Evolutionary conservation across 495 filamentous ascomycete genomes (phyloP).

Genomic region (Trichocladium antarcticum): DNA sequence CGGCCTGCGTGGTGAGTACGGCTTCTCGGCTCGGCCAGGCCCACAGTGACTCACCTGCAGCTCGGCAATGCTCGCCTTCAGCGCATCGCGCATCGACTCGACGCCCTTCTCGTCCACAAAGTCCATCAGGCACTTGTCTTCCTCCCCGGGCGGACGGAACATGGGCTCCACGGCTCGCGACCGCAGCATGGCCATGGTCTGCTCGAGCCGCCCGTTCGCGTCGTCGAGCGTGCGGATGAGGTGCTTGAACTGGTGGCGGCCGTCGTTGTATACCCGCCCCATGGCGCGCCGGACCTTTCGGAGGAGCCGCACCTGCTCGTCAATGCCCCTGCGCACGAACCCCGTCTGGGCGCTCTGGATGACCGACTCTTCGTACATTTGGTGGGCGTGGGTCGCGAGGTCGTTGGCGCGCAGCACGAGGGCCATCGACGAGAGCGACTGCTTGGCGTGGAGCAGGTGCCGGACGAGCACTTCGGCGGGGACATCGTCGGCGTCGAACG

Average conservation of each 20-base stretch:
- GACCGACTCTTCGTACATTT: constrained; percentile 68
- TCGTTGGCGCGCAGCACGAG: constrained; percentile 82
- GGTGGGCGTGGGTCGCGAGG: constrained; percentile 65
- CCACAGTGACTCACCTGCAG: constrained; percentile 29
- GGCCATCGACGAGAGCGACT: constrained; percentile 74
- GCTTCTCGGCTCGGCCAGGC: not conserved
- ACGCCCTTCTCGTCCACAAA: constrained; percentile 81
- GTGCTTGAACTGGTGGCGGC: constrained; percentile 40
- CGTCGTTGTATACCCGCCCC: constrained; percentile 39
- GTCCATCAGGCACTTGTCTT: constrained; percentile 63
- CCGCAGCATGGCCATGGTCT: constrained; percentile 58
- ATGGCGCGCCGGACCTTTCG: constrained; percentile 52
- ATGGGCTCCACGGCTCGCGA: constrained; percentile 61
- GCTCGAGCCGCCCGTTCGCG: constrained; percentile 57
- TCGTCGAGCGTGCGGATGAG: constrained; percentile 62
- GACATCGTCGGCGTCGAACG: constrained; percentile 25
- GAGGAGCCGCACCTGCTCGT: constrained; percentile 60
- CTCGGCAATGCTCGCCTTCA: constrained; percentile 56
- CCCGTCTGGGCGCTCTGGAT: constrained; percentile 64
- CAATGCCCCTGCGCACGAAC: constrained; percentile 63
- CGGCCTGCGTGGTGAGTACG: constrained; percentile 26
- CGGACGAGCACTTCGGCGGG: constrained; percentile 63
- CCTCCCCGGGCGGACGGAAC: constrained; percentile 58
- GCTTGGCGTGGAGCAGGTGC: constrained; percentile 79
- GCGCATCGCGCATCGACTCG: constrained; percentile 49